Conservation (phyloP, 176 grass and related monocot species). For the bread wheat (Triticum aestivum) region DNA sequence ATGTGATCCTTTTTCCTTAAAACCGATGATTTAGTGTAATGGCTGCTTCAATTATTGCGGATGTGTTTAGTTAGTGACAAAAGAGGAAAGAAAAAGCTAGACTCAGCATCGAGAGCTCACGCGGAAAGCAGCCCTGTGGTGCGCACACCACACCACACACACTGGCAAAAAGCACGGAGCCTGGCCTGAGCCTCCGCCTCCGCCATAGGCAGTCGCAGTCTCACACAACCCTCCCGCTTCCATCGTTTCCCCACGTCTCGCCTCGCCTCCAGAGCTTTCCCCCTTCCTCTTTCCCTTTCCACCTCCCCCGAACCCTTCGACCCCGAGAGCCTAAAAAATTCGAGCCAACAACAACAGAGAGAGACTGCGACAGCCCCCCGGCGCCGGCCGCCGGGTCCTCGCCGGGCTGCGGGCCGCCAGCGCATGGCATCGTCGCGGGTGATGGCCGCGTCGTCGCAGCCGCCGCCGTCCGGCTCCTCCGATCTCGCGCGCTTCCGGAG, state of each 20-base stretch:
- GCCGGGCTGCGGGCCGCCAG: not conserved
- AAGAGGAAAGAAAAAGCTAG: not conserved
- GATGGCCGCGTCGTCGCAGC: constrained; percentile 58
- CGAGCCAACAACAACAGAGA: too few relatives aligned
- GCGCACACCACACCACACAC: not conserved
- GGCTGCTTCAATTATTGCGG: not conserved
- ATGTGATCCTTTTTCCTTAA: not conserved
- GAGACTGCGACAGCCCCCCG: not conserved
- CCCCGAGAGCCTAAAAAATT: not conserved
- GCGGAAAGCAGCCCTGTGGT: not conserved
- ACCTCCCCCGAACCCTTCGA: constrained; percentile 17
- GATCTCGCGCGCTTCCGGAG: constrained; percentile 48
- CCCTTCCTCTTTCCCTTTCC: not conserved
- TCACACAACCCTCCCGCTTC: not conserved
- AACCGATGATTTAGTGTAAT: not conserved
- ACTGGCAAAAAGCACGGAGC: constrained; percentile 12
- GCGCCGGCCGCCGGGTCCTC: not conserved
- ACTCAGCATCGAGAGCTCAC: not conserved
- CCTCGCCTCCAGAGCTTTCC: constrained; percentile 1
- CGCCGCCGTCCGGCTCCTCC: constrained; percentile 21
- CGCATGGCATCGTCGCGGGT: constrained; percentile 80
- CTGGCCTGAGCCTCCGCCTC: not conserved
- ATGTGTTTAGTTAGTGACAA: not conserved
- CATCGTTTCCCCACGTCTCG: constrained; percentile 11
- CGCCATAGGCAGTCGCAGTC: not conserved